Conservation (phyloP, 495 filamentous ascomycete species). For the Penicillium arizonense region DNA sequence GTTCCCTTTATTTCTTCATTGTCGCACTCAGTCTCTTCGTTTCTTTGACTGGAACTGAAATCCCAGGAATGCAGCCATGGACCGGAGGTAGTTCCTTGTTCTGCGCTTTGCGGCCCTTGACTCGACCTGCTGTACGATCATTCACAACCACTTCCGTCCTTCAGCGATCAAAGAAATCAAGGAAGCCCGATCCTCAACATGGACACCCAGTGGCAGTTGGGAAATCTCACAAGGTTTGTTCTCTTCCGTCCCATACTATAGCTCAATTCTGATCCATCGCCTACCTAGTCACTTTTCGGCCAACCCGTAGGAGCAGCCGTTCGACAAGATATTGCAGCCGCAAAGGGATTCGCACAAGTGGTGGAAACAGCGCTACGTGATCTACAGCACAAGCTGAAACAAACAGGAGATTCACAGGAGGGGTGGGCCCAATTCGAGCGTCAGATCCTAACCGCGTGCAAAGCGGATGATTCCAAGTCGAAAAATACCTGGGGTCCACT, state of each 20-base stretch:
- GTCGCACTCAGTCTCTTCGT: not conserved
- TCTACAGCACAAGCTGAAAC: conserved; percentile 16
- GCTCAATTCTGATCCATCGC: not conserved
- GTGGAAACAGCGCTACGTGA: conserved; percentile 29
- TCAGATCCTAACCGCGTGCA: conserved; percentile 33
- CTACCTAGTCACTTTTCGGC: not conserved
- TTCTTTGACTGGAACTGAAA: not conserved
- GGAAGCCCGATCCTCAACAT: not conserved
- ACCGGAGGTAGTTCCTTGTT: conserved; percentile 36
- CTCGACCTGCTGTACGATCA: conserved; percentile 22
- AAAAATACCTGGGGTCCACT: conserved; percentile 17
- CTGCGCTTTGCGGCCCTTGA: conserved; percentile 28
- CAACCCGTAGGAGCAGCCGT: not conserved
- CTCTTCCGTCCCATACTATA: not conserved
- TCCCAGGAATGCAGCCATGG: conserved; percentile 41
- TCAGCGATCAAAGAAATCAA: conserved; percentile 23
- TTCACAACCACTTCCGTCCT: conserved; percentile 35
- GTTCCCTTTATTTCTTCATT: not conserved
- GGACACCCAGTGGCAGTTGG: not conserved
- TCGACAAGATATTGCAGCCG: conserved; percentile 15
- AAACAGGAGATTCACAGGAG: conserved; percentile 7
- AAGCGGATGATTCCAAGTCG: conserved; percentile 19
- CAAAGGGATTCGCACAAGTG: conserved; percentile 27
- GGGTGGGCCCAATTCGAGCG: conserved; percentile 39
- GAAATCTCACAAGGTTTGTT: not conserved